Conservation (phyloP, 2,329 filamentous ascomycete genomes). For the Phoma sp. region DNA sequence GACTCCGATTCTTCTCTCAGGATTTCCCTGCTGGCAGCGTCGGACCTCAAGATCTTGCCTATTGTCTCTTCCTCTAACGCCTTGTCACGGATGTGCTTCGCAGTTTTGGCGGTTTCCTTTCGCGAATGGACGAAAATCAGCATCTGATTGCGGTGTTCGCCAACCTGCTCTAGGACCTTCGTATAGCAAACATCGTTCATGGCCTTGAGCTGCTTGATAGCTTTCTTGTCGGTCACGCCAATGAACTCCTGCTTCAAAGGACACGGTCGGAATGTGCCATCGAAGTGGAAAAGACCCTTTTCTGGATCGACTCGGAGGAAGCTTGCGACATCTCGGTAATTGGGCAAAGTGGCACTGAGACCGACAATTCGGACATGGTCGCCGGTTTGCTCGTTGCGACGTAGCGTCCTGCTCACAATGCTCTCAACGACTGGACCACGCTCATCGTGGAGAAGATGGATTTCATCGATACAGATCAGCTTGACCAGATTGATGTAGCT, state of each 20-base stretch:
- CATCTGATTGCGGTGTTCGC: conserved; percentile 94
- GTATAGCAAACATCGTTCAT: conserved; percentile 99
- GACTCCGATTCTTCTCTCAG: conserved; percentile 82
- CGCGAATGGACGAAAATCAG: conserved; percentile 98
- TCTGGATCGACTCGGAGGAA: conserved; percentile 88
- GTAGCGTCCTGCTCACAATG: conserved; percentile 92
- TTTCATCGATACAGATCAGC: conserved; percentile 95
- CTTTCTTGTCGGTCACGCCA: conserved; percentile 95
- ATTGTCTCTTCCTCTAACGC: conserved; percentile 97
- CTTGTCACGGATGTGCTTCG: conserved; percentile 94
- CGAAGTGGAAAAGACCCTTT: conserved; percentile 94
- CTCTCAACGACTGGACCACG: conserved; percentile 96
- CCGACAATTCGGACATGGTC: conserved; percentile 91
- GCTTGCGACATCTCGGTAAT: conserved; percentile 93
- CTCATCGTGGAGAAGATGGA: conserved; percentile 96
- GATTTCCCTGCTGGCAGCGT: conserved; percentile 89
- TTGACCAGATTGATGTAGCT: conserved; percentile 98
- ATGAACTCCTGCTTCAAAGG: conserved; percentile 96
- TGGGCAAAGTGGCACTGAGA: conserved; percentile 92
- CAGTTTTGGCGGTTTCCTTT: conserved; percentile 98
- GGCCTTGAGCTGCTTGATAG: conserved; percentile 97
- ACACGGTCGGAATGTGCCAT: conserved; percentile 90
- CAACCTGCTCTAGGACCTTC: conserved; percentile 96
- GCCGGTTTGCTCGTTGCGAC: conserved; percentile 90
- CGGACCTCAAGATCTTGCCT: conserved; percentile 89